These are phyloP conservation scores for Flammula alnicola DNA, from an alignment of 1,284 basidiomycete genomes.

Conservation along the genomic window DNA sequence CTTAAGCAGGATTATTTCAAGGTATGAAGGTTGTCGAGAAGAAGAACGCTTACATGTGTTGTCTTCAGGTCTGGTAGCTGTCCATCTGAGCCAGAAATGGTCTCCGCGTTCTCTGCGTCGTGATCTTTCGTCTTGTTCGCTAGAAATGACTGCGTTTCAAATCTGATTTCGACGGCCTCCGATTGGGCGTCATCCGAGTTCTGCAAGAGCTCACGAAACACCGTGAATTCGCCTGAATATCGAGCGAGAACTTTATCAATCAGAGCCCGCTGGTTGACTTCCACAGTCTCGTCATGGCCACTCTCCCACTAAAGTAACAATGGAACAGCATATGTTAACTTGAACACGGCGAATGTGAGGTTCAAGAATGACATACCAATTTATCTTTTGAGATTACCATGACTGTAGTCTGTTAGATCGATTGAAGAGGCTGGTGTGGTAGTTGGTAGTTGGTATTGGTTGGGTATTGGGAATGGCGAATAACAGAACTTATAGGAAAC, in stretches of 20 bases:
- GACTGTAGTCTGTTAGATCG: neutral
- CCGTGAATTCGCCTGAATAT: slow-evolving; percentile 94
- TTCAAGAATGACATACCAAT: slow-evolving; percentile 13
- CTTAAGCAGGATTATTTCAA: slow-evolving; percentile 34
- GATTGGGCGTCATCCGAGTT: slow-evolving; percentile 96
- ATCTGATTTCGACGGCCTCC: slow-evolving; percentile 80
- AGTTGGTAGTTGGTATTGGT: neutral
- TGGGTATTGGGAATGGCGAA: too few relatives aligned
- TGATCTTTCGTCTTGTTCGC: slow-evolving; percentile 38
- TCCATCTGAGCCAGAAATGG: neutral
- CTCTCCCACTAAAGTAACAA: slow-evolving; percentile 61
- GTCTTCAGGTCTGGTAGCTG: slow-evolving; percentile 68
- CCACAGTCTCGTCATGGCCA: slow-evolving; percentile 83
- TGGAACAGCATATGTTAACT: neutral
- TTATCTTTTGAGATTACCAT: slow-evolving; percentile 13
- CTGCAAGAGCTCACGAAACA: slow-evolving; percentile 91
- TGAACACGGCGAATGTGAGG: neutral
- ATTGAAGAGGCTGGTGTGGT: neutral
- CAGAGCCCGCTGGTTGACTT: slow-evolving; percentile 94
- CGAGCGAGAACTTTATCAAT: slow-evolving; percentile 94
- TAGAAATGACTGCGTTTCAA: slow-evolving; percentile 68
- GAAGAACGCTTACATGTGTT: slow-evolving; percentile 34
- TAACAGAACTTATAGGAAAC: too few relatives aligned
- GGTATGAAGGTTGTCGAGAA: neutral
- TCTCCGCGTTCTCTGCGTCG: neutral